Evolutionary conservation across 225 moss, liverwort and hornwort species (phyloP), one percentile per base, ranked within the genome.

Genomic region (Neckera pumila): DNA sequence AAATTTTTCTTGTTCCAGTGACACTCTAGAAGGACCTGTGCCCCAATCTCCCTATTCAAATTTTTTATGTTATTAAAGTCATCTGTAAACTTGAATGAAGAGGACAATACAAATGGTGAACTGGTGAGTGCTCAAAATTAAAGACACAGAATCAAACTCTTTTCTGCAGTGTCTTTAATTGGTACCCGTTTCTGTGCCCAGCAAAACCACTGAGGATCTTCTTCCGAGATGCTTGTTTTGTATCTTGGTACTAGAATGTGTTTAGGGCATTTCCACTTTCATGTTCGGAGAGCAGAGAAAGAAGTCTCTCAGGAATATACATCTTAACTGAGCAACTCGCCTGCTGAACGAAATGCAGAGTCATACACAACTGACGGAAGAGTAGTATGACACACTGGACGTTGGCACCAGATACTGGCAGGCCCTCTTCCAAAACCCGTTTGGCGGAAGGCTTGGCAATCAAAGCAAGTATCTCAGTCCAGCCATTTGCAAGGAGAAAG

Each of bases 1-100:
- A 74, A 74, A 47, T 47, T 11, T 1, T 47, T 73, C 17, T 17
- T 73, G 3, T 30, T 73, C 27, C 4, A 27, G 0, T 72, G 72
- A 43, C 10, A 26, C 3, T 22, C 0, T 16, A 16, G 42, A 28
- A 43, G 10, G 10, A 1, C 9, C 2, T n/a, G n/a, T n/a, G n/a
- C 16, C 17, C 70, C 8, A 47, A 2, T 47, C 47, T 47, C 47
- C 47, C 47, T 47, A 47, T 47, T 47, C 47, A 47, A 47, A n/a
- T n/a, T n/a, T n/a, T n/a, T n/a, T n/a, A n/a, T 45, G 6, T 11
- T 47, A 45, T 45, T 30, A 74, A 3, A 26, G 11, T 18, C 47
- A 11, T 47, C 47, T 74, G 11, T 74, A 47, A 47, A 74, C 47
- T 47, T 74, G 27, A 74, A 47, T 45, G 34, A 84, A 45, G 59